Evolutionary conservation across 148 eudicot species (phyloP).

Genomic region (Rhododendron griersonianum): DNA sequence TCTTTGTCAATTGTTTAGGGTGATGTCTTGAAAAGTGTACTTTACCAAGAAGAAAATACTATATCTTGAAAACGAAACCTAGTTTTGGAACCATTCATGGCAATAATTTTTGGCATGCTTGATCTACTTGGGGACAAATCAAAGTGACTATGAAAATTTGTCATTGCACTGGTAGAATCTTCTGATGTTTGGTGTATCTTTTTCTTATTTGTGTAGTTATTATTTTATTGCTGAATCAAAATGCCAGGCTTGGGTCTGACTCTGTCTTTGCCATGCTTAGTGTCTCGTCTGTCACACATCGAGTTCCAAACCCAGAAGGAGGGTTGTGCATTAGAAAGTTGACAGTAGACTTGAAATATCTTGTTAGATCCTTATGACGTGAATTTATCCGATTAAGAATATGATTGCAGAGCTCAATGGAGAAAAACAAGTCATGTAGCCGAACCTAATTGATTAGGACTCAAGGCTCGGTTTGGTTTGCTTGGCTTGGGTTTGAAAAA

Average conservation of each 20-base stretch:
- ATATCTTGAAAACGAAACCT: not conserved
- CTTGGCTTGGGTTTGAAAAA: not conserved
- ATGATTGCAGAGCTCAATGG: not conserved
- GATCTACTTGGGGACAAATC: conserved; percentile 6
- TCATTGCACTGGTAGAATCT: conserved; percentile 5
- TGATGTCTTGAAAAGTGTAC: not conserved
- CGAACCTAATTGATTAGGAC: not conserved
- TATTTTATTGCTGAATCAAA: not conserved
- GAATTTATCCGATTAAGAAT: not conserved
- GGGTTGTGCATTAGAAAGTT: not conserved
- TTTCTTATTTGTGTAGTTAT: not conserved
- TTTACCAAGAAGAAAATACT: not conserved
- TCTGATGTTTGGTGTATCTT: not conserved
- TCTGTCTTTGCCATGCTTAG: not conserved
- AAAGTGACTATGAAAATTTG: not conserved
- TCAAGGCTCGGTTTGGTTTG: not conserved
- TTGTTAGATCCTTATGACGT: not conserved
- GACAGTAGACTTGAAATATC: not conserved
- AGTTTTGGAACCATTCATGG: conserved; percentile 1
- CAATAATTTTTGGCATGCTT: not conserved
- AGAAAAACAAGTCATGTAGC: not conserved
- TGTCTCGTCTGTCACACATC: not conserved
- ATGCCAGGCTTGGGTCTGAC: not conserved
- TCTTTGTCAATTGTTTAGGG: not conserved
- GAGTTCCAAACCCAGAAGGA: not conserved